Percentiles rank a stretch among this genome's conserved stretches.
Evolutionary conservation across 306 rosid species (phyloP).

Genomic region (barrel medic (Medicago truncatula)): MtrunA17r5.0-ANR NC_053046.1:40946001-40946500

Average conservation of each 20-base stretch:
- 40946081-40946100: not conserved
- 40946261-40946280: not conserved
- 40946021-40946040: not conserved
- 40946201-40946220: not conserved
- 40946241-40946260: slow-evolving; percentile 19
- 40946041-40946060: not conserved
- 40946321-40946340: slow-evolving; percentile 28
- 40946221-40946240: slow-evolving; percentile 2
- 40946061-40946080: not conserved
- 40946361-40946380: not conserved
- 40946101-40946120: not conserved
- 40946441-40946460: slow-evolving; percentile 80
- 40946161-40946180: not conserved
- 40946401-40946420: slow-evolving; percentile 65
- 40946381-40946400: slow-evolving; percentile 60
- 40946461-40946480: slow-evolving; percentile 83
- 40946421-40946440: slow-evolving; percentile 84
- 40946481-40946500: slow-evolving; percentile 65
- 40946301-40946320: slow-evolving; percentile 5
- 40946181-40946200: not conserved
- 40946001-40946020: not conserved
- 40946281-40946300: slow-evolving; percentile 26
- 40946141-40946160: not conserved
- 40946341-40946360: slow-evolving; percentile 9
- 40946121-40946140: not conserved